Base-by-base conservation (phyloP, 2,329 filamentous ascomycete genomes). In the Aspergillus phoenicis region DNA sequence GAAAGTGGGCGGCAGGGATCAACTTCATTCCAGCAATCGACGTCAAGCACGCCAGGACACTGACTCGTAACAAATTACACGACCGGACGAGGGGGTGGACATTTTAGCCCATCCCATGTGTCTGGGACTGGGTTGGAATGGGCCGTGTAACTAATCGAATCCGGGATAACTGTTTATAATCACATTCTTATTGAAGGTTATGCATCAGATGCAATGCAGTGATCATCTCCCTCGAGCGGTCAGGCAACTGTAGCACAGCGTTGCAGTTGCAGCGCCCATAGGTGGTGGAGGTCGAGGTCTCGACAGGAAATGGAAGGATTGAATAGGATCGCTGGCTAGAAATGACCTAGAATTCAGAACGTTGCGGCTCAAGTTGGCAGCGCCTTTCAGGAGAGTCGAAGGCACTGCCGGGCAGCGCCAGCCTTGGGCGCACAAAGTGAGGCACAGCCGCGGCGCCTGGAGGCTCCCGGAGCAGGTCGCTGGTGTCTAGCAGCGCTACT, bases 41-140 rank as follows among this genome's bases (percentile, higher is more conserved):
- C 41, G 45, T 45, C 47, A 11, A 52, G 28, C 41, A 36, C 45
- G 56, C 45, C 43, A 48, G 20, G 38, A 30, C 39, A 38, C 60
- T 57, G 60, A 62, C 60, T 62, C 60, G 57, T 54, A 47, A 41
- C 26, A 33, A 41, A 24, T n/a, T 53, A 45, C 41, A 45, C 26
- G n/a, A 30, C 47, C 47, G 41, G 17, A 17, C 8, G 17, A 22
- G 20, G 41, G 17, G 41, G 17, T 22, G 20, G 41, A 22, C 5
- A 11, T 10, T 20, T 45, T 24, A 22, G 41, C 41, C 20, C 41
- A 45, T 45, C 41, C 41, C 41, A 45, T 45, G 41, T 45, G 41
- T 22, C 41, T 20, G 20, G 20, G 41, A 22, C 22, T 45, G 41
- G 41, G 41, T 45, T 45, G 41, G 41, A 45, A 45, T 45, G 41